Evolutionary conservation across 108 stramenopile genomes (phyloP), one percentile per base, ranked within the genome.

Genomic region (Phaeodactylum tricornutum): DNA sequence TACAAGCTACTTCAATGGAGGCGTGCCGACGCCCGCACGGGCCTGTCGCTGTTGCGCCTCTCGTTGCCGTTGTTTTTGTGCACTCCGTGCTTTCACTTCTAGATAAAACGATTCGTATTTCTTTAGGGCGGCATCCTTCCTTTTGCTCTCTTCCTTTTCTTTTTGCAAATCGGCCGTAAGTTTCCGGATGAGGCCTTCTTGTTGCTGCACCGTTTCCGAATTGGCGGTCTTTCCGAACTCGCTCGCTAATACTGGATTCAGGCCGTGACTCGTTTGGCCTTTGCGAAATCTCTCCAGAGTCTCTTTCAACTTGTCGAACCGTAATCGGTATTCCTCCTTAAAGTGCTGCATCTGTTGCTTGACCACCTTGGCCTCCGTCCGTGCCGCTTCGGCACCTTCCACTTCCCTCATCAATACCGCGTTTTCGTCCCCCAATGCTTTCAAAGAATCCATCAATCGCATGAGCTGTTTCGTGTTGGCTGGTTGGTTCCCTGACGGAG

Each of bases 51-150:
- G 22, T 14, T 46, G 25, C 14, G 36, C 4, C 50, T 79, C 44
- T n/a, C 74, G 61, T 35, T 82, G 81, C 5, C 69, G 58, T 48
- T 69, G 67, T 67, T 86, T 90, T 47, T 84, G 78, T 0, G 84
- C 90, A 55, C 85, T 87, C 11, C 81, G 48, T 4, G 81, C 81
- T 48, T 92, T 92, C 14, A 92, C 85, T 53, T 92, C 85, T 20
- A 74, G 50, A 53, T 92, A 92, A 41, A 92, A 92, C 8, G 51
- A 75, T 53, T 92, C 90, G 65, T 92, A 92, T 50, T 87, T 87
- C 38, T 74, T 64, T 16, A 92, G 60, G 3, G 83, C 81, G 12
- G 61, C 60, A 45, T 87, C 90, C 56, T 92, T 92, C 66, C 83
- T 84, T 47, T 76, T 84, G 28, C 64, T 62, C 39, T 91, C 84